Conservation (phyloP, 2,329 filamentous ascomycete species). For the Penicillium fuscoglaucum region DNA sequence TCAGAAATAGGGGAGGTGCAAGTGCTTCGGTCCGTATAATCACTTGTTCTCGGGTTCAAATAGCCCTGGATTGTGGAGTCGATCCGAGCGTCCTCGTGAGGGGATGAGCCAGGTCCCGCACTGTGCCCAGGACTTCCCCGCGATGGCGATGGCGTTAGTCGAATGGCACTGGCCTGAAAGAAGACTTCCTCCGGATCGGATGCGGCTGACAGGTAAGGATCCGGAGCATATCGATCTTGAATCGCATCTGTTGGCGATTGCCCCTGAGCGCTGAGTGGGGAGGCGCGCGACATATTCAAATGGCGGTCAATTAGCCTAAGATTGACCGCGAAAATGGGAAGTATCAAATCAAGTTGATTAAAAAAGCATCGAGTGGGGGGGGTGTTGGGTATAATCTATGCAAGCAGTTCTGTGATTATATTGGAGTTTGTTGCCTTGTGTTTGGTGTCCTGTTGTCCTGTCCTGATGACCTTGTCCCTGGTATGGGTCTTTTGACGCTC, state of each 20-base stretch:
- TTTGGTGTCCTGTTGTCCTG: not conserved
- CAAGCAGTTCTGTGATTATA: not conserved
- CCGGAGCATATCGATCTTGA: slow-evolving; percentile 35
- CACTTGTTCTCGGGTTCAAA: slow-evolving; percentile 12
- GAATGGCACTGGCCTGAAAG: slow-evolving; percentile 36
- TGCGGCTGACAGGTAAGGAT: slow-evolving; percentile 43
- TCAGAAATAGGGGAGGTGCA: slow-evolving; percentile 13
- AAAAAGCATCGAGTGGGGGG: not conserved
- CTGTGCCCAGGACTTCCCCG: slow-evolving; percentile 20
- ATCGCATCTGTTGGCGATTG: slow-evolving; percentile 30
- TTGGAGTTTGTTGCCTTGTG: not conserved
- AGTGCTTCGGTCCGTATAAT: slow-evolving; percentile 11
- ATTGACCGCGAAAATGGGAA: not conserved
- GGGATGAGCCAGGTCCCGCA: slow-evolving; percentile 18
- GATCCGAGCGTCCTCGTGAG: slow-evolving; percentile 17
- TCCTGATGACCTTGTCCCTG: not conserved
- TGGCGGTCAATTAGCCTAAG: slow-evolving; percentile 1
- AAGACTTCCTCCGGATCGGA: slow-evolving; percentile 41
- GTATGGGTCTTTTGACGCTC: not conserved
- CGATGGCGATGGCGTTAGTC: slow-evolving; percentile 34
- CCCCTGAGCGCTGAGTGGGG: slow-evolving; percentile 21
- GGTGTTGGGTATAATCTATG: not conserved
- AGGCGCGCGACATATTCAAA: slow-evolving; percentile 26
- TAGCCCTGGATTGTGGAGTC: slow-evolving; percentile 16
- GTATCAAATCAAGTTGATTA: not conserved